Base-by-base conservation (phyloP, 2,329 filamentous ascomycete species). In the Camillea tinctor region DNA sequence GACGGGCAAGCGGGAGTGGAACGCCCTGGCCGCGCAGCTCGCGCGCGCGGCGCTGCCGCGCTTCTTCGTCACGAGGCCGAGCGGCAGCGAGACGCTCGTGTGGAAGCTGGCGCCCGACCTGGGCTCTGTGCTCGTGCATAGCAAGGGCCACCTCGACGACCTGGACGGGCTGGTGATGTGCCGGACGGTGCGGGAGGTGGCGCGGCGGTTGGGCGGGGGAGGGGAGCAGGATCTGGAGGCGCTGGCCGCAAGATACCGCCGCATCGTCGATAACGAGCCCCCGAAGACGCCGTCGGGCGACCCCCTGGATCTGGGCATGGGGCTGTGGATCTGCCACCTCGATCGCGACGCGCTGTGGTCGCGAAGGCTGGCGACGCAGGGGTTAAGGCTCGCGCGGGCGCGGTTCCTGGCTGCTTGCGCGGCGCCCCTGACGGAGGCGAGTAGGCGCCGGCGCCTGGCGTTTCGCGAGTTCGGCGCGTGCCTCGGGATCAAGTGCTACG, bases 281-380 rank as follows among this genome's bases (percentile, higher is more conserved):
- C 3, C 26, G 7, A 78, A 78, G 1, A 69, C 75, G 19, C 69
- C 80, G 54, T 83, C 80, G 24, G 70, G 68, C 3, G 84, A 86
- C 69, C 72, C 79, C 19, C 69, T 86, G n/a, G 84, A 87, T 66
- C 68, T 87, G 50, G 84, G 84, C 0, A 86, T 87, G 84, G 80
- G 82, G 1, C 67, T 87, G 23, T 87, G 84, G 84, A 80, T 80
- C 51, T 76, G 76, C 21, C 82, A 85, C 61, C 82, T 84, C 71
- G 78, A 79, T 60, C 70, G 69, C 0, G 75, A 75, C 2, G 81
- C 84, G 60, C 69, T 72, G 1, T 86, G 83, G 83, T 80, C 82
- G 2, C 65, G 65, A 2, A 64, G 69, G 4, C 66, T 84, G 55
- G 70, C 72, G 4, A 57, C 54, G 1, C 60, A 70, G 23, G 73